Evolutionary conservation across 495 filamentous ascomycete species (phyloP), one percentile per base, ranked within the genome.

Genomic region (Aspergillus cristatus): DNA sequence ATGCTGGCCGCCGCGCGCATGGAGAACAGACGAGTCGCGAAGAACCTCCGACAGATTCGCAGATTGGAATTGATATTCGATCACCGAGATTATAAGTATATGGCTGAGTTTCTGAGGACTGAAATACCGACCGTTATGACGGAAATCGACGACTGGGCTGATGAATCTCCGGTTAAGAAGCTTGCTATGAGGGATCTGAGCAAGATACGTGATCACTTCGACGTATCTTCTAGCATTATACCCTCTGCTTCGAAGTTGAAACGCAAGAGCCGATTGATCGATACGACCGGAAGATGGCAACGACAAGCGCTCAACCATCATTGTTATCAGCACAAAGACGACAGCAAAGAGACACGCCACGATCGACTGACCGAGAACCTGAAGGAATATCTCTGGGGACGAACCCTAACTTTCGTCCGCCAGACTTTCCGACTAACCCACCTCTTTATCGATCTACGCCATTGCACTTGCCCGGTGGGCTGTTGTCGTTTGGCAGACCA

Each of bases 351-450:
- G 8, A 24, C 20, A 4, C 20, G 4, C n/a, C 28, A 30, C 28
- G 13, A 31, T 4, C 42, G 33, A 18, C 42, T 40, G 10, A 32
- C 32, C 28, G 31, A 35, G 14, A 45, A 32, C 10, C 15, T 40
- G 33, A 38, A 40, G 12, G 37, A 40, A 11, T 40, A 24, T 25
- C 37, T 45, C 13, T 45, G 42, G 42, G 42, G 42, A 4, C 37
- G 42, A 6, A 45, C 42, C 2, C n/a, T 45, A 16, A 45, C 42
- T 6, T 45, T 45, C n/a, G 37, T 45, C 3, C 42, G 42, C 3
- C 30, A 45, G 26, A 32, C 11, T 2, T 45, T 45, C 24, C 28
- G 18, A 14, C 22, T 45, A 29, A n/a, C 37, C 6, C 4, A 25
- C 7, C 42, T 45, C 13, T 18, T 16, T 11, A 18, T 45, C 7